A percentile compares a stretch with the other conserved stretches of the same genome.
These are phyloP conservation scores for Agaricus sinodeliciosus DNA, from an alignment of 768 basidiomycete genomes.

Conservation along the genomic window DNA sequence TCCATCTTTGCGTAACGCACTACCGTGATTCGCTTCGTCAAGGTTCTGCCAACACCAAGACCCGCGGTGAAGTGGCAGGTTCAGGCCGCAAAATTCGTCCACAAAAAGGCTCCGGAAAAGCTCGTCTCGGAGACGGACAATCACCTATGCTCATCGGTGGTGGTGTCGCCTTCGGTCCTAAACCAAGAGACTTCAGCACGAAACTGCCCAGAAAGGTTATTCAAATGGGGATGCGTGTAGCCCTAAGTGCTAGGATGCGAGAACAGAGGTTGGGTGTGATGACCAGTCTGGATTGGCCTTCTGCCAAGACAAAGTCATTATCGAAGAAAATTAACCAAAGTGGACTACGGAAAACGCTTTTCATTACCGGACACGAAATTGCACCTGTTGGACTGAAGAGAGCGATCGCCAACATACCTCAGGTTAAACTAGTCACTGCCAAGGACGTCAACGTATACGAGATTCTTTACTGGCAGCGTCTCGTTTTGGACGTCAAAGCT, in stretches of 20 bases:
- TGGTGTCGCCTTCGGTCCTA: slow-evolving; percentile 87
- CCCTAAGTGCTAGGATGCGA: slow-evolving; percentile 75
- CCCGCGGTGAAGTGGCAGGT: slow-evolving; percentile 82
- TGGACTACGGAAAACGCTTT: slow-evolving; percentile 68
- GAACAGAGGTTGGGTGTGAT: slow-evolving; percentile 74
- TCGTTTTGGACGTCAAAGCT: slow-evolving; percentile 77
- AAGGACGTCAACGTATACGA: slow-evolving; percentile 76
- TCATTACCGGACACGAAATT: slow-evolving; percentile 59
- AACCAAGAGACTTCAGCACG: slow-evolving; percentile 88
- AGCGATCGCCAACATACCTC: slow-evolving; percentile 66
- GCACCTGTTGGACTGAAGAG: slow-evolving; percentile 51
- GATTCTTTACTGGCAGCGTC: slow-evolving; percentile 73
- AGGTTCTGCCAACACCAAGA: slow-evolving; percentile 89
- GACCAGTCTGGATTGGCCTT: slow-evolving; percentile 63
- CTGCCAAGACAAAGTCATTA: slow-evolving; percentile 64
- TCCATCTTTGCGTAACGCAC: slow-evolving; percentile 88
- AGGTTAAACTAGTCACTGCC: slow-evolving; percentile 55
- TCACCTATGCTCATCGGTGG: slow-evolving; percentile 87
- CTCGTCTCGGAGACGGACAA: slow-evolving; percentile 85
- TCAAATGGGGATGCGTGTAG: slow-evolving; percentile 89
- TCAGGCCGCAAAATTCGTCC: slow-evolving; percentile 85
- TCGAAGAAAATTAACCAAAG: slow-evolving; percentile 54
- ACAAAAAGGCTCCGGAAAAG: slow-evolving; percentile 89
- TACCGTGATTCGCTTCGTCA: slow-evolving; percentile 86
- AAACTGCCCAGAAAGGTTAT: slow-evolving; percentile 91